Base-by-base conservation (phyloP, 2,329 filamentous ascomycete genomes). In the Drechslerella stenobrocha region DNA sequence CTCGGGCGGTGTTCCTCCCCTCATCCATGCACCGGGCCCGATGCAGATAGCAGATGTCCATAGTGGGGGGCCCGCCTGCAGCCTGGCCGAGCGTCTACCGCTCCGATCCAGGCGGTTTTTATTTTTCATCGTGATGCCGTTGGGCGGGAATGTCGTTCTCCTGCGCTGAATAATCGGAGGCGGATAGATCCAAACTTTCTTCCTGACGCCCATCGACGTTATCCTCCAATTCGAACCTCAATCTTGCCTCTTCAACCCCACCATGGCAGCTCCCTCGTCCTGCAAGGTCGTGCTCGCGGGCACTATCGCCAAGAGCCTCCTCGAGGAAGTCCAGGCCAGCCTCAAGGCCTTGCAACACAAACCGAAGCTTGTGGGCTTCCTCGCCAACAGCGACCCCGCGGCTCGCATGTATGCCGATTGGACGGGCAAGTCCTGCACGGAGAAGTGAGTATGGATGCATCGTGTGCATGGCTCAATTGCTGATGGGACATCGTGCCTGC, bases 251-350 rank as follows among this genome's bases (percentile, higher is more conserved):
- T n/a, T n/a, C n/a, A n/a, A 30, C 28, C 28, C 37, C 13, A 42
- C 18, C 13, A 24, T 45, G 2, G 50, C 72, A 76, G 56, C 75
- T 76, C 48, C 77, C 79, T 20, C 82, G 80, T 73, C 88, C 74
- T 97, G 93, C 84, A 96, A 96, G 83, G 90, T 96, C 76, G 83
- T 97, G 74, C 84, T 95, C 73, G 89, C 92, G 64, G 87, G 88
- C 73, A 87, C 86, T 73, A 90, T 98, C 74, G 90, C 91, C 72
- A 93, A 90, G 79, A 82, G 81, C 57, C 81, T 96, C 52, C 82
- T 95, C 66, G 82, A 83, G 74, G 86, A 85, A 71, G 80, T 95
- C 47, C 81, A 86, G 74, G 84, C 83, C 71, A 80, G 77, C 30
- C 75, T 76, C 66, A 77, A 77, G 45, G 64, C 71, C 42, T 50